Evolutionary conservation across 176 grass and related monocot genomes (phyloP).

Genomic region (Themeda triandra): DNA sequence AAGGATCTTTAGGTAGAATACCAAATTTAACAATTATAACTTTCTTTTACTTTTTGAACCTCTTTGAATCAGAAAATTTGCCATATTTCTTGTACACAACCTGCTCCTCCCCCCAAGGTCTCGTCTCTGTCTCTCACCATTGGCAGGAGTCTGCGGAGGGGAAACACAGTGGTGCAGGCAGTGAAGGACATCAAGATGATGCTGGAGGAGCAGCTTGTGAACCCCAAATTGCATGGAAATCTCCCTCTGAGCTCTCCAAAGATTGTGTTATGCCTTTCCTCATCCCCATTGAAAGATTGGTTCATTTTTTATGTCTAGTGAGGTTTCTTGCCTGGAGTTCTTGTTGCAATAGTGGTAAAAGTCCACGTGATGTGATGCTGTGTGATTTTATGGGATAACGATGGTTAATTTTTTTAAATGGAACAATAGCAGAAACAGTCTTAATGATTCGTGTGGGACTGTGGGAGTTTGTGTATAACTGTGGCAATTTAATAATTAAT

Average conservation of each 20-base stretch:
- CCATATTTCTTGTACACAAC: constrained; percentile 20
- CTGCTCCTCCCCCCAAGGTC: constrained; percentile 28
- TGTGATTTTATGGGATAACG: not conserved
- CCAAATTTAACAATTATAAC: not conserved
- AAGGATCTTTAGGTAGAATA: no score
- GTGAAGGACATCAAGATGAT: constrained; percentile 42
- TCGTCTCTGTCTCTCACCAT: not conserved
- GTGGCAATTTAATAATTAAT: not conserved
- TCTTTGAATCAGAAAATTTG: constrained; percentile 36
- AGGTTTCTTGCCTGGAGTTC: no score
- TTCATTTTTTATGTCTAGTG: no score
- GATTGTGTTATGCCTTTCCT: no score
- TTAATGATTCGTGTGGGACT: not conserved
- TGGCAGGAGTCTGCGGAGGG: not conserved
- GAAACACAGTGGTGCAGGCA: not conserved
- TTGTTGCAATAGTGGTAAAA: no score
- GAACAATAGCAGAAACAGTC: not conserved
- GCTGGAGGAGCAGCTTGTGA: constrained; percentile 51
- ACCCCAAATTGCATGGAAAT: no score
- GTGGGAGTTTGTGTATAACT: not conserved
- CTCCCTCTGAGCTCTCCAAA: no score
- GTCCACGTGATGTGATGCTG: no score
- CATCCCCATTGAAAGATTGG: no score
- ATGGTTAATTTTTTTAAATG: not conserved
- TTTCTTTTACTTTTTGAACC: not conserved